Evolutionary conservation across 164 flowering plant species (phyloP).

Genomic region (Vitis rupestris): DNA sequence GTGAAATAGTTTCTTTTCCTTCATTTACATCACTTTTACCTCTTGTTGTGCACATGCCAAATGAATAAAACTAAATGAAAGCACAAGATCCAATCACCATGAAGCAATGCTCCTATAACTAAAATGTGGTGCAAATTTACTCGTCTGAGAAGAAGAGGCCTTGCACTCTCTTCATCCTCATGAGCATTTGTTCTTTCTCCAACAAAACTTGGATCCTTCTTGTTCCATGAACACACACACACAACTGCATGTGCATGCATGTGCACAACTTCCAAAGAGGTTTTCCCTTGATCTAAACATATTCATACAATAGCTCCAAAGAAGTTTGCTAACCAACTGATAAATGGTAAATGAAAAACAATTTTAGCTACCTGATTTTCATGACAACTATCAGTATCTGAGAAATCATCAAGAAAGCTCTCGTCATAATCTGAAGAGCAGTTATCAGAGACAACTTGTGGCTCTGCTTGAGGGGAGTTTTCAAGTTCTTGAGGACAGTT

Average conservation of each 20-base stretch:
- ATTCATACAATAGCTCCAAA: neutral
- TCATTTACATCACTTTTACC: no score
- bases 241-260: no score
- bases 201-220: no score
- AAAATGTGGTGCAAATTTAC: neutral
- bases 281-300: neutral
- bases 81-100: neutral
- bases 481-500: constrained; percentile 35
- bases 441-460: constrained; percentile 26
- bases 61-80: neutral
- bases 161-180: neutral
- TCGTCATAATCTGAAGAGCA: constrained; percentile 53
- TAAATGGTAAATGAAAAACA: neutral
- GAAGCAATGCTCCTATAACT: neutral
- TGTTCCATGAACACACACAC: no score
- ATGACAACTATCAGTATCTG: constrained; percentile 49
- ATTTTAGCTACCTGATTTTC: constrained; percentile 46
- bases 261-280: neutral
- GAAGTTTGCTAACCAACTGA: neutral
- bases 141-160: neutral
- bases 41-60: no score
- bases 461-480: constrained; percentile 18
- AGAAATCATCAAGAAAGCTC: constrained; percentile 42
- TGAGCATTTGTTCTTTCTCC: neutral
- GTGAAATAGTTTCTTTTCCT: no score